Evolutionary conservation across 176 grass and related monocot species (phyloP).

Genomic region (Ensete glaucum): DNA sequence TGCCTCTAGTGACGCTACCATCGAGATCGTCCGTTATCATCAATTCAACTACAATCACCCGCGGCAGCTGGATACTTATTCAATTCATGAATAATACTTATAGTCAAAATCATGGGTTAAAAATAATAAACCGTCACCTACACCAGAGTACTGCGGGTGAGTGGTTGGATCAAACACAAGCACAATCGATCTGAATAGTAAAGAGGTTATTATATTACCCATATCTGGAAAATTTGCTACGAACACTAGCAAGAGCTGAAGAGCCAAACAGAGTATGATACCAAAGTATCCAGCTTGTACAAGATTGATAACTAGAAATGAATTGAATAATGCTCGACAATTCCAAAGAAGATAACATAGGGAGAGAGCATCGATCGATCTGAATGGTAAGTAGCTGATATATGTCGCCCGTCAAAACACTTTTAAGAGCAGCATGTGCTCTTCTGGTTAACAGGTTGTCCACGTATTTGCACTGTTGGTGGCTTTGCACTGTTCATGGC

Average conservation of each 20-base stretch:
- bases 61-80: too few relatives aligned
- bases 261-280: background rate
- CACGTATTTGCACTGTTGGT: conserved; percentile 40
- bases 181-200: too few relatives aligned
- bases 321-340: background rate
- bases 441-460: conserved; percentile 44
- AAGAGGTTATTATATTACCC: too few relatives aligned
- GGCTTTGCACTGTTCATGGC: conserved; percentile 30
- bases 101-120: too few relatives aligned
- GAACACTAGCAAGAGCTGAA: background rate
- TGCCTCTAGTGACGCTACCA: accelerated
- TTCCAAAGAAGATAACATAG: background rate
- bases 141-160: too few relatives aligned
- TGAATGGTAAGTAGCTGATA: background rate
- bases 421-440: conserved; percentile 42
- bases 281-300: background rate
- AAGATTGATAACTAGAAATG: background rate
- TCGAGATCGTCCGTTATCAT: too few relatives aligned
- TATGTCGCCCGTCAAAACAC: background rate
- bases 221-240: background rate
- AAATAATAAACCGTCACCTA: too few relatives aligned
- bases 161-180: too few relatives aligned
- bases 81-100: too few relatives aligned
- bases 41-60: too few relatives aligned
- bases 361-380: background rate